Base-by-base conservation (phyloP, 257 asterid species). In the Nicotiana tomentosiformis region DNA sequence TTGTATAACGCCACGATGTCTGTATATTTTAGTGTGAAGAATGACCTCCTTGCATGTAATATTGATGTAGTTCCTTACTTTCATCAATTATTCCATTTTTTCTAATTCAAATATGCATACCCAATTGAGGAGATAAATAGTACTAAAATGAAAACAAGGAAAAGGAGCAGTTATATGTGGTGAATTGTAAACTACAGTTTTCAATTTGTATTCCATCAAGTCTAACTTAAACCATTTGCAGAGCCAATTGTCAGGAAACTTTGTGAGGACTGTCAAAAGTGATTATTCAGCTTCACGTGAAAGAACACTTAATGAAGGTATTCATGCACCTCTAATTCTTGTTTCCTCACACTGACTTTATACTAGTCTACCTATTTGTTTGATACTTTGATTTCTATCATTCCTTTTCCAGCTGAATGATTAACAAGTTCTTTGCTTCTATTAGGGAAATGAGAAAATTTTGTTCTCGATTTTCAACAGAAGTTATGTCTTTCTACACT, bases 221-320 rank as follows among this genome's bases (percentile, higher is more conserved):
- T 83, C 86, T 85, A 82, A 87, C 86, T 82, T 56, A 64, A 39
- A 85, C 68, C 66, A 77, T 86, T 80, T 78, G 18, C 30, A 95
- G 98, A 89, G 97, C 84, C 89, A 87, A 87, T 23, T 93, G 84
- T 80, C 93, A 26, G 98, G 99, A 55, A 87, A 11, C 87, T 86
- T 70, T 57, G 95, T 93, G 84, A 91, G 62, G 86, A 83, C 94
- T 15, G 5, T 85, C 82, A 89, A 87, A 82, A 80, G 66, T 39
- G 90, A 91, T 16, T 53, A 60, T 66, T 85, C 93, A 77, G 89
- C 66, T 83, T 92, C 98, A 82, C 91, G 90, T 29, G 88, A 82
- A 85, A 89, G 94, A 89, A 89, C 89, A 76, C 70, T 88, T 65
- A 62, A 83, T 17, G 92, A 90, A 83, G 98, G 98, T 95, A 80